phyloP scores from a whole-genome alignment of 2,329 filamentous ascomycete genomes.

The Penicillium sclerotigenum region DNA sequence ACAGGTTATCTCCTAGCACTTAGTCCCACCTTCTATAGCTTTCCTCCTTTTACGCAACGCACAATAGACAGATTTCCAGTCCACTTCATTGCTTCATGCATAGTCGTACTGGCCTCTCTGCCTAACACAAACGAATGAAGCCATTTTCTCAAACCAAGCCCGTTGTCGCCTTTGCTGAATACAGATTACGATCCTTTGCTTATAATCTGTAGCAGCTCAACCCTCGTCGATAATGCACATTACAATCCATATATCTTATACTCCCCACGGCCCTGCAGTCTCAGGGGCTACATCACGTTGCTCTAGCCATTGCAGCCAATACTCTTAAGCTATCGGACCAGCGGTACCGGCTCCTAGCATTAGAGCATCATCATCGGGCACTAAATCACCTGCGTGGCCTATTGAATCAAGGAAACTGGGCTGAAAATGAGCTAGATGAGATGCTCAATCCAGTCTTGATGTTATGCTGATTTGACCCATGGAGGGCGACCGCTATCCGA shows the following conservation, averaged over 20 bases:
- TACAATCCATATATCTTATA: slow-evolving; percentile 32
- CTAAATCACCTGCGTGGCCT: slow-evolving; percentile 8
- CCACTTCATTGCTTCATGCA: no score
- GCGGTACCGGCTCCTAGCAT: slow-evolving; percentile 20
- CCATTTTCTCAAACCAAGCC: neutral
- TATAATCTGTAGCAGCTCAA: slow-evolving; percentile 29
- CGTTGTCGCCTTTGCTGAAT: slow-evolving; percentile 5
- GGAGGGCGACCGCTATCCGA: slow-evolving; percentile 28
- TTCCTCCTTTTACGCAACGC: no score
- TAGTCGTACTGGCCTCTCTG: no score
- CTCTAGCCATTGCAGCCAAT: slow-evolving; percentile 26
- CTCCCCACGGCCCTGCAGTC: slow-evolving; percentile 29
- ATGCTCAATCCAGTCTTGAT: slow-evolving; percentile 28
- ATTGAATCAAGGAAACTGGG: slow-evolving; percentile 7
- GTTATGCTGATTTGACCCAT: slow-evolving; percentile 31
- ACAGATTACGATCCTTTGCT: slow-evolving; percentile 16
- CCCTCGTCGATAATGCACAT: slow-evolving; percentile 25
- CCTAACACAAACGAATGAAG: no score
- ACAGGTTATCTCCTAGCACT: no score
- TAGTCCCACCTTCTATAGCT: no score
- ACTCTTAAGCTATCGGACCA: slow-evolving; percentile 23
- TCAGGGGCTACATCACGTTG: slow-evolving; percentile 27
- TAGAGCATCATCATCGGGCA: slow-evolving; percentile 21
- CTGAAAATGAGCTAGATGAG: slow-evolving; percentile 23
- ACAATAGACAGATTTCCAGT: no score